Evolutionary conservation across 768 basidiomycete genomes (phyloP).

Genomic region (Boletus pseudo-olivaceus): DNA sequence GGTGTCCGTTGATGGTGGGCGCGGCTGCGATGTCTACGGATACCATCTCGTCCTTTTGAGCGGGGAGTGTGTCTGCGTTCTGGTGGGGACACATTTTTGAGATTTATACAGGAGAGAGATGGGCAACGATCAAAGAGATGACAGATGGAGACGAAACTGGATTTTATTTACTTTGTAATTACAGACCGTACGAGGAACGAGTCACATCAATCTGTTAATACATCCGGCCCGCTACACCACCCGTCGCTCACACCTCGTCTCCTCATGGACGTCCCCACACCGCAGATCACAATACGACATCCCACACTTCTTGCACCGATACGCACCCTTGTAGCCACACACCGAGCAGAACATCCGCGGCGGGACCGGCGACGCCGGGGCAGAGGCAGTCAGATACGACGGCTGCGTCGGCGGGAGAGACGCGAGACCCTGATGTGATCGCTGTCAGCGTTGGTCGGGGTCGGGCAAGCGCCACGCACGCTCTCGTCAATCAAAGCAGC

Average conservation of each 20-base stretch:
- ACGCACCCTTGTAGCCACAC: constrained; percentile 80
- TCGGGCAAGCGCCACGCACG: constrained; percentile 42
- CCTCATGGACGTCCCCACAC: constrained; percentile 71
- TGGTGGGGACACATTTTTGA: constrained; percentile 48
- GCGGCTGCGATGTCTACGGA: constrained; percentile 44
- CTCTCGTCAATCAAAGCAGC: constrained; percentile 73
- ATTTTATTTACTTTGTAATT: too few relatives aligned
- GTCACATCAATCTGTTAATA: constrained; percentile 6
- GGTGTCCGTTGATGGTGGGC: constrained; percentile 39
- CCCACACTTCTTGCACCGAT: constrained; percentile 75
- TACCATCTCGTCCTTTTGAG: constrained; percentile 63
- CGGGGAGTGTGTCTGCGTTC: constrained; percentile 46
- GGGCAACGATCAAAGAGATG: background rate
- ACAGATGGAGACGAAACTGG: background rate
- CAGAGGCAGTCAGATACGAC: constrained; percentile 68
- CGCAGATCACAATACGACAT: constrained; percentile 72
- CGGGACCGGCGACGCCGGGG: constrained; percentile 59
- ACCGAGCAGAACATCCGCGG: constrained; percentile 77
- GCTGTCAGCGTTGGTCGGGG: background rate
- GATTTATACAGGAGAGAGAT: background rate
- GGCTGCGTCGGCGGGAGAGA: constrained; percentile 50
- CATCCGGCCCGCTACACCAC: constrained; percentile 42
- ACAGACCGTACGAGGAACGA: background rate
- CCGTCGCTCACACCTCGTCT: constrained; percentile 77
- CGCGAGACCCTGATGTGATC: constrained; percentile 49